Percentiles rank a stretch among this genome's conserved stretches.
Evolutionary conservation across 2,329 filamentous ascomycete genomes (phyloP).

Genomic region (Ceratocystis harringtonii): DNA sequence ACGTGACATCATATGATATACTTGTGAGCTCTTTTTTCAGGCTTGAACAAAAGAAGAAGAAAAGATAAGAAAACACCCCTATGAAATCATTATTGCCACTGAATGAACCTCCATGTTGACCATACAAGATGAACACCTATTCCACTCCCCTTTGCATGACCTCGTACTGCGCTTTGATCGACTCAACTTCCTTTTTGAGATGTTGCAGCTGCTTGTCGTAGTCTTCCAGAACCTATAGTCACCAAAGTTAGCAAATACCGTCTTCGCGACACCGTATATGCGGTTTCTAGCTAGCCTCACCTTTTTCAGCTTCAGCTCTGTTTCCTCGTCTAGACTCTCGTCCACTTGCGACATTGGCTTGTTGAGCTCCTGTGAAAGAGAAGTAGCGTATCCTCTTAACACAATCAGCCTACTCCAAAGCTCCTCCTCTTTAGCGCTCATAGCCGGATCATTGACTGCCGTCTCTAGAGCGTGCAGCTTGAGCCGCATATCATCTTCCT

Average conservation of each 20-base stretch:
- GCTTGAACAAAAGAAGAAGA: no score
- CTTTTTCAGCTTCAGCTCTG: conserved; percentile 59
- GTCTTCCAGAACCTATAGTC: conserved; percentile 53
- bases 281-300: conserved; percentile 31
- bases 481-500: conserved; percentile 63
- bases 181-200: conserved; percentile 56
- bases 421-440: conserved; percentile 65
- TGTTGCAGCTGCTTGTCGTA: conserved; percentile 69
- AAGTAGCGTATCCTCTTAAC: conserved; percentile 55
- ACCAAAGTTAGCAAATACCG: conserved; percentile 14
- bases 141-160: conserved; percentile 36
- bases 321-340: conserved; percentile 51
- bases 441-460: conserved; percentile 55
- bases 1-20: not conserved
- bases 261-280: not conserved
- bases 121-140: not conserved
- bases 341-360: conserved; percentile 43
- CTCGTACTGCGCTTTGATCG: conserved; percentile 42
- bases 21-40: not conserved
- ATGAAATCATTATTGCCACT: not conserved
- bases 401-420: conserved; percentile 71
- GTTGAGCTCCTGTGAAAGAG: conserved; percentile 59
- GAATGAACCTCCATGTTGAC: not conserved
- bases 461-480: conserved; percentile 56
- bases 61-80: not conserved